Conservation (phyloP, 2,329 filamentous ascomycete genomes). For the Colletotrichum acutatum region DNA sequence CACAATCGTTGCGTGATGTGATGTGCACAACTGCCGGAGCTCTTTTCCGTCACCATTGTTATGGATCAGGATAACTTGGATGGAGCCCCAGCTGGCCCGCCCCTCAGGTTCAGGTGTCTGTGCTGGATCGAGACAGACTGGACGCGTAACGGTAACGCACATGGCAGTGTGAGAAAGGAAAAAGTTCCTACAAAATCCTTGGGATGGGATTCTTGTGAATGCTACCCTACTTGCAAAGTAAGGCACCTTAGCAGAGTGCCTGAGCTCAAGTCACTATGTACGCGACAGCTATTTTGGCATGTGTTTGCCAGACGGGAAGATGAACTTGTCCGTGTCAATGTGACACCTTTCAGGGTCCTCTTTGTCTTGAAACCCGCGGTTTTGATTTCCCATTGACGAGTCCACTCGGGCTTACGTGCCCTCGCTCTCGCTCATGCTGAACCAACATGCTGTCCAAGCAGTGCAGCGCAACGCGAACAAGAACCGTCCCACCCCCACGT, state of each 20-base stretch:
- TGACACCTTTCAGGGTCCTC: slow-evolving; percentile 42
- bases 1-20: neutral
- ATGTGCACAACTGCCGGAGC: neutral
- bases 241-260: neutral
- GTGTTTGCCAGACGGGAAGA: slow-evolving; percentile 35
- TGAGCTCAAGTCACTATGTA: neutral
- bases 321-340: neutral
- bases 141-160: neutral
- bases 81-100: neutral
- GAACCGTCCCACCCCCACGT: slow-evolving; percentile 52
- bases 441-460: slow-evolving; percentile 37
- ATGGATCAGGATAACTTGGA: neutral
- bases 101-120: neutral
- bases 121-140: neutral
- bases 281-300: neutral
- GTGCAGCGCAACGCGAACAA: slow-evolving; percentile 42
- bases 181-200: neutral
- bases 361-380: slow-evolving; percentile 34
- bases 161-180: neutral
- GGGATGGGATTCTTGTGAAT: neutral
- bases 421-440: slow-evolving; percentile 57
- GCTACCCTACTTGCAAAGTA: neutral
- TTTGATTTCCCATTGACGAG: neutral
- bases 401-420: slow-evolving; percentile 51
- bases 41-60: neutral